A percentile compares a stretch with the other conserved stretches of the same genome.
Conservation (phyloP, 106 monocot genomes). For the Phalaenopsis equestris region DNA sequence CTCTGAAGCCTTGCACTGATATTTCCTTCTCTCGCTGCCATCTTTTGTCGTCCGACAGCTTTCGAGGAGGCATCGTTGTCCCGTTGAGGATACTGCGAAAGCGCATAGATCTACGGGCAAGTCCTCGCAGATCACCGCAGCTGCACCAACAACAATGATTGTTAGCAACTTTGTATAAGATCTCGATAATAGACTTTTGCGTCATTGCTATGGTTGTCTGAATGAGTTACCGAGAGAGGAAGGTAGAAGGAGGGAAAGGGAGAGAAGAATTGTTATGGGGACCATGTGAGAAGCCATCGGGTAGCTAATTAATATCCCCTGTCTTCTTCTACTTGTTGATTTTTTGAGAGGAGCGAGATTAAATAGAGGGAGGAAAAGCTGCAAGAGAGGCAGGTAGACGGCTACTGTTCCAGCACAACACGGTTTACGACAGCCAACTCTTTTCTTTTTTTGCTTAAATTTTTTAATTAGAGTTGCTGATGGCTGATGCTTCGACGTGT, state of each 20-base stretch:
- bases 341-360: neutral
- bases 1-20: constrained; percentile 12
- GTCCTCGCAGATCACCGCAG: constrained; percentile 28
- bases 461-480: too few species aligned
- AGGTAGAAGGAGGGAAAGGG: constrained; percentile 31
- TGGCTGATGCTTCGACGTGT: too few species aligned
- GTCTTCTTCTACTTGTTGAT: neutral
- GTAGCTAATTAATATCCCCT: neutral
- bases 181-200: neutral
- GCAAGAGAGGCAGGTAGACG: too few species aligned
- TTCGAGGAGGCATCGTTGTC: constrained; percentile 33
- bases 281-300: neutral
- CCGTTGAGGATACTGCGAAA: constrained; percentile 26
- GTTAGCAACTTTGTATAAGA: neutral
- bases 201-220: neutral
- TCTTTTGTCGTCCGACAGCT: constrained; percentile 5
- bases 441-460: too few species aligned
- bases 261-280: constrained; percentile 27
- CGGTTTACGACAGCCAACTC: too few species aligned
- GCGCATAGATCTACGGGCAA: constrained; percentile 21
- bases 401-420: too few species aligned
- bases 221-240: constrained; percentile 22
- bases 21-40: neutral
- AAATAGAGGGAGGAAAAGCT: neutral
- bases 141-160: constrained; percentile 11